These are phyloP conservation scores for Avena insularis DNA, from an alignment of 176 grass and related monocot species.

Conservation along the genomic window DNA sequence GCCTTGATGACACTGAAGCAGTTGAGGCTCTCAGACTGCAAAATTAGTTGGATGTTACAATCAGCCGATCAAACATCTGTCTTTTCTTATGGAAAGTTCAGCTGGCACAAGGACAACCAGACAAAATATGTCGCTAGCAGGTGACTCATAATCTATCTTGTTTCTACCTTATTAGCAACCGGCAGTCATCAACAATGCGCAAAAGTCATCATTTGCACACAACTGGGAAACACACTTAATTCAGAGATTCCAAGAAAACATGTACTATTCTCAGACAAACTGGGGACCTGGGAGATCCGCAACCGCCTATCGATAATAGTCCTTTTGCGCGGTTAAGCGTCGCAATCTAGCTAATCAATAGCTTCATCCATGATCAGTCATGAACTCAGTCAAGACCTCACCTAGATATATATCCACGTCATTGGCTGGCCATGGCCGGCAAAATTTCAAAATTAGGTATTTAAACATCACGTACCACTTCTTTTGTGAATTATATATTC, in stretches of 20 bases:
- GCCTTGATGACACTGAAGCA: slow-evolving; percentile 87
- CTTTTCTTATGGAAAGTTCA: neutral
- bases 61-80: slow-evolving; percentile 5
- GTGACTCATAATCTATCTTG: neutral
- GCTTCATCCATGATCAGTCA: neutral
- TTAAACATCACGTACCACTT: neutral
- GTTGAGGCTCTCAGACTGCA: slow-evolving; percentile 89
- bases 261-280: neutral
- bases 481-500: neutral
- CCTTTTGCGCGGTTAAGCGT: neutral
- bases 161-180: neutral
- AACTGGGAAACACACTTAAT: neutral
- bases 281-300: neutral
- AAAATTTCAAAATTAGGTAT: neutral
- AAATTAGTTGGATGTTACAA: slow-evolving; percentile 25
- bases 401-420: neutral
- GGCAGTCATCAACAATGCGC: neutral
- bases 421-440: slow-evolving; percentile 15
- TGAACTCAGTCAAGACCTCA: neutral
- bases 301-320: neutral
- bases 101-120: neutral
- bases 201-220: neutral
- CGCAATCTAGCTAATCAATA: neutral
- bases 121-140: slow-evolving; percentile 18
- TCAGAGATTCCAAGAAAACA: neutral